phyloP scores from a whole-genome alignment of 257 asterid species.

The Solanum boliviense region DNA sequence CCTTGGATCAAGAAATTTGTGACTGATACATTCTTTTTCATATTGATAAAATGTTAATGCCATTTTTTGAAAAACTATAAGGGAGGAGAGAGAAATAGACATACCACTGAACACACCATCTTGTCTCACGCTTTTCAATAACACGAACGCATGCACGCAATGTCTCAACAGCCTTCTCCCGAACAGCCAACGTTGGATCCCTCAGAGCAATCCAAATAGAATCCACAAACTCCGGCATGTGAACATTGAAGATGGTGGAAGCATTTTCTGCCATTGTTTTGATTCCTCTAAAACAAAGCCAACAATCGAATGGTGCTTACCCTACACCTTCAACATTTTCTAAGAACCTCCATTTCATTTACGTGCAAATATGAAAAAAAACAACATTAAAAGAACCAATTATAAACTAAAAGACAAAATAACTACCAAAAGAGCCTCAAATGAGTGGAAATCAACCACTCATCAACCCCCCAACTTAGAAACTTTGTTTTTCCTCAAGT shows the following conservation, averaged over 20 bases:
- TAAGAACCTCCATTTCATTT: too few species aligned
- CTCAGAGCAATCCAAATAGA: conserved; percentile 96
- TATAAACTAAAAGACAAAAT: too few species aligned
- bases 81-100: conserved; percentile 2
- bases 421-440: too few species aligned
- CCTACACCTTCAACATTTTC: too few species aligned
- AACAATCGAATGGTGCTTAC: too few species aligned
- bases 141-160: conserved; percentile 93
- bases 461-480: too few species aligned
- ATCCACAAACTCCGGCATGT: conserved; percentile 93
- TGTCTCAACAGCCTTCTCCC: conserved; percentile 93
- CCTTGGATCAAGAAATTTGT: not conserved
- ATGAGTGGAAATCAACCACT: too few species aligned
- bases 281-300: too few species aligned
- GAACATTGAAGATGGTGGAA: conserved; percentile 51
- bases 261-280: conserved; percentile 52
- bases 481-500: too few species aligned
- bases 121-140: conserved; percentile 93
- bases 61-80: not conserved
- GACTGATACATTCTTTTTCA: not conserved
- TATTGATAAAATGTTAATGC: not conserved
- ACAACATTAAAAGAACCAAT: too few species aligned
- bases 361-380: too few species aligned
- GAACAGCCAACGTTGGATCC: conserved; percentile 74
- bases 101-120: conserved; percentile 98